A percentile compares a stretch with the other conserved stretches of the same genome.
Evolutionary conservation across 139 green algal genomes (phyloP).

Genomic region (Astrephomene gubernaculifera): DNA sequence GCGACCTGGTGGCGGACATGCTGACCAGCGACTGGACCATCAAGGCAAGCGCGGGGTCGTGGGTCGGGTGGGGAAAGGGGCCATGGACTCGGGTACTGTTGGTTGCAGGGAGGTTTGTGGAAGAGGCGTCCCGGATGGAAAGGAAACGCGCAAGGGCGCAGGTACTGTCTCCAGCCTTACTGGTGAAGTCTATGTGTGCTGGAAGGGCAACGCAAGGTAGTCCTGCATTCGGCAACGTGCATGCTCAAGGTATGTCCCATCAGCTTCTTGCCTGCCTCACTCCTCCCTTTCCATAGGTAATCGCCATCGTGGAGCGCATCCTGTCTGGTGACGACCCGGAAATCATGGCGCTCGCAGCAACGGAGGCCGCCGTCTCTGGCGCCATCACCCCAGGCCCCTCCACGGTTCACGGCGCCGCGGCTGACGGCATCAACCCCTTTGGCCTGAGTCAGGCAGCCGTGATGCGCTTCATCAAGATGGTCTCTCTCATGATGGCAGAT

Average conservation of each 20-base stretch:
- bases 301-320: constrained; percentile 55
- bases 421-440: constrained; percentile 12
- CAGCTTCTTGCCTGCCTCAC: not conserved
- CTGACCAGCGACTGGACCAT: constrained; percentile 77
- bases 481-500: constrained; percentile 75
- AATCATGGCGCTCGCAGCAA: constrained; percentile 2
- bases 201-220: too few species aligned
- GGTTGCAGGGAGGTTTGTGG: too few species aligned
- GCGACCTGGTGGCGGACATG: constrained; percentile 58
- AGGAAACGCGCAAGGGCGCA: too few species aligned
- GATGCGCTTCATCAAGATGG: constrained; percentile 69
- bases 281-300: constrained; percentile 30
- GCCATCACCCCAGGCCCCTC: not conserved
- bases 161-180: too few species aligned
- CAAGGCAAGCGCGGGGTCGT: constrained; percentile 48
- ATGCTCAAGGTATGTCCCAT: too few species aligned
- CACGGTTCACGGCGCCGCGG: not conserved
- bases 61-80: not conserved
- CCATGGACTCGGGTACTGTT: too few species aligned
- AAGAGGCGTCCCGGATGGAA: too few species aligned
- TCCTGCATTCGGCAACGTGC: too few species aligned
- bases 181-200: too few species aligned
- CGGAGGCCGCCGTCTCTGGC: not conserved
- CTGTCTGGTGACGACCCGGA: constrained; percentile 28
- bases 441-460: constrained; percentile 53